Conservation (phyloP, 176 grass and related monocot genomes). For the Rhynchospora pubera region DNA sequence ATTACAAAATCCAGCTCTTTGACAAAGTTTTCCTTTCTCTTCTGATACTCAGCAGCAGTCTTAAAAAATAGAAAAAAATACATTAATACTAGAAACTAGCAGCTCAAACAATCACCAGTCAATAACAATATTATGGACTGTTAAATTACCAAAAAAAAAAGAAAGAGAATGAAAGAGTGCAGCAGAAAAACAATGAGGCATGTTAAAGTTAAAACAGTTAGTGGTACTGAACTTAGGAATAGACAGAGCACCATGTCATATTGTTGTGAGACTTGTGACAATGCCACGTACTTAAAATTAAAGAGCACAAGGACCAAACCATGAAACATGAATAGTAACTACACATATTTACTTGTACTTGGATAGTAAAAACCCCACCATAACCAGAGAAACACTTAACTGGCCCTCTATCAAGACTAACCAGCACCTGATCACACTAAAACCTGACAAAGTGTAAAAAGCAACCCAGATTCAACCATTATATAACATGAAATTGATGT, state of each 20-base stretch:
- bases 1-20: constrained; percentile 98
- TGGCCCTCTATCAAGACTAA: neutral
- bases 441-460: neutral
- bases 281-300: neutral
- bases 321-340: neutral
- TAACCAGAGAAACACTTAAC: neutral
- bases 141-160: neutral
- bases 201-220: neutral
- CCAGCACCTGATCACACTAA: neutral
- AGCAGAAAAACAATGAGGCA: neutral
- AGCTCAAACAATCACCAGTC: neutral
- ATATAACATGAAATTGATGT: neutral
- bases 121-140: neutral
- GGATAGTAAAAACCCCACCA: neutral
- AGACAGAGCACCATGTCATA: neutral
- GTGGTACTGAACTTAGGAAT: neutral
- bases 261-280: neutral
- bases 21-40: constrained; percentile 82
- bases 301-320: neutral
- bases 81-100: neutral
- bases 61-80: constrained; percentile 29
- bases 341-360: neutral
- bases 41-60: constrained; percentile 83
- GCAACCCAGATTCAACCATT: neutral
- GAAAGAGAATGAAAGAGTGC: neutral